These are phyloP conservation scores for Melastoma candidum DNA, from an alignment of 441 rosid genomes.

Conservation along the genomic window DNA sequence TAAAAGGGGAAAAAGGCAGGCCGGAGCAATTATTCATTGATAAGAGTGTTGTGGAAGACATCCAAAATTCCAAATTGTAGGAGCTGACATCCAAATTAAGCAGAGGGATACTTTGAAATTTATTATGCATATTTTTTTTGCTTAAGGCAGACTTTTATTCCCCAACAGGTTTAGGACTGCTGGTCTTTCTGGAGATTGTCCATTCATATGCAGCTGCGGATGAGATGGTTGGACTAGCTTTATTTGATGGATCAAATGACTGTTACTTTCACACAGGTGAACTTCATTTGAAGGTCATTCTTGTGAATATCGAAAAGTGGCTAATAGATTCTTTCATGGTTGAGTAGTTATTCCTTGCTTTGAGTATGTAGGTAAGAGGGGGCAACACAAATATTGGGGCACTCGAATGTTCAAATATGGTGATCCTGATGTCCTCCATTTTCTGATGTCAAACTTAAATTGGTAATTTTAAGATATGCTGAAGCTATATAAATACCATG, in stretches of 20 bases:
- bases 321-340: slow-evolving; percentile 7
- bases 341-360: slow-evolving; percentile 1
- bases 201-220: slow-evolving; percentile 97
- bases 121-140: not conserved
- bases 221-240: slow-evolving; percentile 93
- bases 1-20: too few relatives aligned
- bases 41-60: too few relatives aligned
- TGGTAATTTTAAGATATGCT: slow-evolving; percentile 45
- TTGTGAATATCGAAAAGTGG: not conserved
- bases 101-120: too few relatives aligned
- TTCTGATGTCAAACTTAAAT: slow-evolving; percentile 84
- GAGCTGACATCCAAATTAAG: too few relatives aligned
- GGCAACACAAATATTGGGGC: slow-evolving; percentile 95
- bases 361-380: slow-evolving; percentile 67
- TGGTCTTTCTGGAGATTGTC: slow-evolving; percentile 84
- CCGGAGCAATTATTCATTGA: too few relatives aligned
- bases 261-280: slow-evolving; percentile 91
- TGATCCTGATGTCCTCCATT: slow-evolving; percentile 84
- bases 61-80: too few relatives aligned
- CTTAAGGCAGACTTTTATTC: slow-evolving; percentile 4
- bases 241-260: slow-evolving; percentile 93
- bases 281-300: not conserved
- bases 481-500: not conserved
- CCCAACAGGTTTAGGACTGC: slow-evolving; percentile 65
- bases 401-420: slow-evolving; percentile 96